A percentile compares a stretch with the other conserved stretches of the same genome.
phyloP scores from a whole-genome alignment of 1,284 basidiomycete genomes.

The Ustilago esculenta region DNA sequence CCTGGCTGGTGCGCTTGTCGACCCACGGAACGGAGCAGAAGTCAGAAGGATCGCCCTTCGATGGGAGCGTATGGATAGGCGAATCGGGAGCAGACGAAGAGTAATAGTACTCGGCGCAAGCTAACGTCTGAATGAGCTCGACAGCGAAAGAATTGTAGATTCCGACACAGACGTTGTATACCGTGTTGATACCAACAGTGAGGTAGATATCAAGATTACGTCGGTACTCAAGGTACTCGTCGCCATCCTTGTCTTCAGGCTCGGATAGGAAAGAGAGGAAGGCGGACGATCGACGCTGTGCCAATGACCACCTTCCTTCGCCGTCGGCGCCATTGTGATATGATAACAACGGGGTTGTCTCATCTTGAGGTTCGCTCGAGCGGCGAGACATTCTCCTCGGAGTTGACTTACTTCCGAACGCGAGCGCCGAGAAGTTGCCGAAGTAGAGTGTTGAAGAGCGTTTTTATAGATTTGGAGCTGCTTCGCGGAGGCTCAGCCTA shows the following conservation, averaged over 20 bases:
- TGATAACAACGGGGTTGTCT: slow-evolving; percentile 27
- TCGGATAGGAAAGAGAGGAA: slow-evolving; percentile 41
- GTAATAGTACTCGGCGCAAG: slow-evolving; percentile 44
- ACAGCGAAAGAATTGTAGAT: slow-evolving; percentile 15
- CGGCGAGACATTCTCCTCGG: slow-evolving; percentile 30
- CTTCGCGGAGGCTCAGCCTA: too few relatives aligned
- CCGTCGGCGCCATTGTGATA: slow-evolving; percentile 3
- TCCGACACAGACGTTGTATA: slow-evolving; percentile 12
- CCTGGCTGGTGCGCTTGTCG: slow-evolving; percentile 31
- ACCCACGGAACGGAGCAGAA: slow-evolving; percentile 28
- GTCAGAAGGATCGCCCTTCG: slow-evolving; percentile 15
- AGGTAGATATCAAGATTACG: slow-evolving; percentile 18
- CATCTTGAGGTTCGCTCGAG: slow-evolving; percentile 5
- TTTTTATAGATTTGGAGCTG: too few relatives aligned
- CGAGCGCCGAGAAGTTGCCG: too few relatives aligned
- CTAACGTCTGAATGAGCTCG: slow-evolving; percentile 31
- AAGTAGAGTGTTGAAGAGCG: too few relatives aligned
- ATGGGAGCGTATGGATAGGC: slow-evolving; percentile 13
- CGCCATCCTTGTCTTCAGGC: slow-evolving; percentile 31
- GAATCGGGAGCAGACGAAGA: slow-evolving; percentile 5
- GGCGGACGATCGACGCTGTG: slow-evolving; percentile 34
- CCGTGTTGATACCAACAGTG: slow-evolving; percentile 14
- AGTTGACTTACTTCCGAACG: too few relatives aligned
- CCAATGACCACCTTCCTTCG: slow-evolving; percentile 23
- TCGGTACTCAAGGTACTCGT: slow-evolving; percentile 17